A percentile compares a stretch with the other conserved stretches of the same genome.
Conservation (phyloP, 441 rosid genomes). For the Theobroma grandiflorum region DNA sequence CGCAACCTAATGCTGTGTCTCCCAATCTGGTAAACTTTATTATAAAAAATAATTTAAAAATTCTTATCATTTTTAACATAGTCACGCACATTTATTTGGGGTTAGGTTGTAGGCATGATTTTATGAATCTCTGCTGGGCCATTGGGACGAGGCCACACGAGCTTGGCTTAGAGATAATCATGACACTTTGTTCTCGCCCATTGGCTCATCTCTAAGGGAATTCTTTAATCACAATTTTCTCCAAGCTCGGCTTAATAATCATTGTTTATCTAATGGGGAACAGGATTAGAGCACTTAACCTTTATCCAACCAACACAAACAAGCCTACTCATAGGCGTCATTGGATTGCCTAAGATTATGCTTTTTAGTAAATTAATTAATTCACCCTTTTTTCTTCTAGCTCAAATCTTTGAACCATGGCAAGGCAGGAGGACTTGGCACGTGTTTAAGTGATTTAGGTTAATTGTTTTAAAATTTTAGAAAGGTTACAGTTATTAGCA, state of each 20-base stretch:
- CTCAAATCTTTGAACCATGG: slow-evolving; percentile 15
- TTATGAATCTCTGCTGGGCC: slow-evolving; percentile 29
- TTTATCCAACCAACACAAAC: neutral
- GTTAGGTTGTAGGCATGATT: slow-evolving; percentile 48
- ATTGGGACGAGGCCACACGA: slow-evolving; percentile 19
- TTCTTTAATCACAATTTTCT: neutral
- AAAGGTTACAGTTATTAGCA: neutral
- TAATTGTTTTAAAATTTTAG: neutral
- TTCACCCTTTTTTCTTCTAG: neutral
- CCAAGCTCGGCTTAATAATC: slow-evolving; percentile 24
- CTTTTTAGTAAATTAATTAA: neutral
- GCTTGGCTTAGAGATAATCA: neutral
- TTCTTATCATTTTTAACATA: neutral
- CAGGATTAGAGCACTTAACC: slow-evolving; percentile 31
- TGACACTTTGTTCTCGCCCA: slow-evolving; percentile 25
- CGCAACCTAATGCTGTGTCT: slow-evolving; percentile 28
- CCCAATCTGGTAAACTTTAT: neutral
- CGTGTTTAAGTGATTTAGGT: slow-evolving; percentile 23
- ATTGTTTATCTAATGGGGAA: slow-evolving; percentile 30
- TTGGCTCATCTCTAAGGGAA: neutral
- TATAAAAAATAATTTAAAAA: neutral
- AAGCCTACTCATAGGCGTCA: slow-evolving; percentile 1
- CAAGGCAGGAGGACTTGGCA: neutral
- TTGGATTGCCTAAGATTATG: neutral
- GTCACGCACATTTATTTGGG: slow-evolving; percentile 1